A percentile compares a stretch with the other conserved stretches of the same genome.
These are phyloP conservation scores for Aschersonia sp. DNA, from an alignment of 2,329 filamentous ascomycete genomes.

Conservation along the genomic window DNA sequence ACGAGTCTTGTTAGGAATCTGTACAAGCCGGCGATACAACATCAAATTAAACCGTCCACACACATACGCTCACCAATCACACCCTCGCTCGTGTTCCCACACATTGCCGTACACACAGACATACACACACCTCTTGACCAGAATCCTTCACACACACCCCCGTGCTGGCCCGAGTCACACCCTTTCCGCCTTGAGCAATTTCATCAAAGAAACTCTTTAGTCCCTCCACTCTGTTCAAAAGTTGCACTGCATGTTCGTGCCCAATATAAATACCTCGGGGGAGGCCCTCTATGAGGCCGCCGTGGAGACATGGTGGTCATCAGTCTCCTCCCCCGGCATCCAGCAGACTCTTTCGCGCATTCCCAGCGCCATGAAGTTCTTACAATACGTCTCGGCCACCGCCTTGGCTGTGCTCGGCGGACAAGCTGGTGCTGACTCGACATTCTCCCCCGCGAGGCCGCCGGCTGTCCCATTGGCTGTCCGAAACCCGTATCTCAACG, in stretches of 20 bases:
- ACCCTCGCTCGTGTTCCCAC: background rate
- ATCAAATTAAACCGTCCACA: background rate
- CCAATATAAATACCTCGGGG: conserved; percentile 6
- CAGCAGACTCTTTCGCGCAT: conserved; percentile 4
- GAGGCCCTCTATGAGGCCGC: conserved; percentile 2
- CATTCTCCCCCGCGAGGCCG: conserved; percentile 48
- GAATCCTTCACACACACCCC: background rate
- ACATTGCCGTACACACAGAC: background rate
- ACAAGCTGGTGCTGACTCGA: conserved; percentile 23
- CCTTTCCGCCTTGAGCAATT: background rate
- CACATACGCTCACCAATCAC: background rate
- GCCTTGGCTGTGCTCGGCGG: conserved; percentile 7
- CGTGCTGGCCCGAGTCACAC: no score
- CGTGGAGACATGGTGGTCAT: conserved; percentile 1
- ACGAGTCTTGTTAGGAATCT: background rate
- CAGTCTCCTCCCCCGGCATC: conserved; percentile 1
- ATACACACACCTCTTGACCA: background rate
- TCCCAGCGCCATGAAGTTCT: conserved; percentile 8
- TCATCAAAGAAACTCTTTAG: background rate
- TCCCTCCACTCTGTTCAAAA: background rate
- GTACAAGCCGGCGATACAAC: background rate
- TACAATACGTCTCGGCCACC: conserved; percentile 8
- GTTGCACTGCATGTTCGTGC: conserved; percentile 3
- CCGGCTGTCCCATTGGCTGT: conserved; percentile 61
- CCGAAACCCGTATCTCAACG: conserved; percentile 59